A percentile compares a stretch with the other conserved stretches of the same genome.
Conservation (phyloP, 352 stramenopile genomes). For the Pythium oligandrum region DNA sequence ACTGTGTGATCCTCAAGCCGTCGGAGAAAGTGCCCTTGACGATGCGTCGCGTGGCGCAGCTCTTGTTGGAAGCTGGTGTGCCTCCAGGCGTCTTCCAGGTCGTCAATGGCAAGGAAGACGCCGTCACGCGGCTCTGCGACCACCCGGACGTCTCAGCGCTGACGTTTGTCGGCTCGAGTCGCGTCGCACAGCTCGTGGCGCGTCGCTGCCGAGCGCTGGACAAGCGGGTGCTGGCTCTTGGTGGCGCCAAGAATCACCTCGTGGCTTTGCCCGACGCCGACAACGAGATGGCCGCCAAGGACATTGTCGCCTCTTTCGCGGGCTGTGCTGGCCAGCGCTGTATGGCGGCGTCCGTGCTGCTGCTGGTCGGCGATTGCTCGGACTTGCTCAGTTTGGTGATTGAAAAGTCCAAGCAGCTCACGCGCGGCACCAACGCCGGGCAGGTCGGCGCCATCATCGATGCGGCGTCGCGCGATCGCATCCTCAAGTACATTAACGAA, state of each 20-base stretch:
- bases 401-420: slow-evolving; percentile 80
- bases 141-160: slow-evolving; percentile 83
- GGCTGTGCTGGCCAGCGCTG: slow-evolving; percentile 95
- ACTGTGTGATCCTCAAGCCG: slow-evolving; percentile 97
- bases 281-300: slow-evolving; percentile 85
- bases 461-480: slow-evolving; percentile 82
- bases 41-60: slow-evolving; percentile 84
- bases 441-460: slow-evolving; percentile 97
- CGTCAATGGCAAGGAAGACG: slow-evolving; percentile 90
- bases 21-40: slow-evolving; percentile 95
- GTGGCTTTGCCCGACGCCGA: slow-evolving; percentile 94
- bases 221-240: slow-evolving; percentile 94
- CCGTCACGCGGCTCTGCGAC: slow-evolving; percentile 91
- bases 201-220: slow-evolving; percentile 84
- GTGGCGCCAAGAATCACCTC: slow-evolving; percentile 98
- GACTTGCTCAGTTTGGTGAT: slow-evolving; percentile 87
- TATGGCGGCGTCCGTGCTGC: slow-evolving; percentile 95
- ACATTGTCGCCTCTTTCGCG: slow-evolving; percentile 95
- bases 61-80: slow-evolving; percentile 91
- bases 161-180: slow-evolving; percentile 95
- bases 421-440: slow-evolving; percentile 85
- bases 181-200: slow-evolving; percentile 91
- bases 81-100: slow-evolving; percentile 94
- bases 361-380: slow-evolving; percentile 82
- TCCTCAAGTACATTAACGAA: slow-evolving; percentile 93